Conservation (phyloP, 2,329 filamentous ascomycete species). For the Pseudocercospora ulei region DNA sequence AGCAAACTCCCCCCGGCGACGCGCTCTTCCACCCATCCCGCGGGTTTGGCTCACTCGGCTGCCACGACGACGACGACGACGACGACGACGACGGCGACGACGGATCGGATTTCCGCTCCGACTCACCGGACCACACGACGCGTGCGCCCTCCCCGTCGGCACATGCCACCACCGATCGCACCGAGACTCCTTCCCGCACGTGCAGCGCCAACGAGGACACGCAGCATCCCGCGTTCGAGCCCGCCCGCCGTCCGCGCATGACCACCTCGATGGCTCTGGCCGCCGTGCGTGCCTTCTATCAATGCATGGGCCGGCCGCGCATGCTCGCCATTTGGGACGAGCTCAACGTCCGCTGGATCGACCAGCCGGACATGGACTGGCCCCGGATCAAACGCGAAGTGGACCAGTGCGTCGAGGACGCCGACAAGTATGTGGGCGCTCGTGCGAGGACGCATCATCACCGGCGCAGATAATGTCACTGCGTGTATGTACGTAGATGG, state of each 20-base stretch:
- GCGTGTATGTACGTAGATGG: too few species aligned
- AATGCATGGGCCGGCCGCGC: conserved; percentile 46
- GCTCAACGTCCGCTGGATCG: conserved; percentile 36
- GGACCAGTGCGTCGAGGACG: conserved; percentile 6
- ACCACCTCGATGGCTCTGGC: conserved; percentile 49
- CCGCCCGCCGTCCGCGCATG: neutral
- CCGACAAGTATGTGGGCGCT: conserved; percentile 2
- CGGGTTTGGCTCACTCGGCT: neutral
- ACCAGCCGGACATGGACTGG: conserved; percentile 29
- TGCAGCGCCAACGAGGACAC: conserved; percentile 3
- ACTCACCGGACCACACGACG: too few species aligned
- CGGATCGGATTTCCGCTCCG: too few species aligned
- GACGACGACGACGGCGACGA: neutral
- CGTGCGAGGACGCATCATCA: too few species aligned
- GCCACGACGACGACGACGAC: neutral
- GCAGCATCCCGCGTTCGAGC: conserved; percentile 1
- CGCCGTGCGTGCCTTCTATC: conserved; percentile 54
- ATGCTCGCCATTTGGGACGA: conserved; percentile 49
- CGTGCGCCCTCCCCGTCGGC: too few species aligned
- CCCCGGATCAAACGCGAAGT: conserved; percentile 13
- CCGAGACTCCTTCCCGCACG: neutral
- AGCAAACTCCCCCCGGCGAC: neutral
- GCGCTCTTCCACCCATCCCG: neutral
- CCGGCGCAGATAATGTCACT: too few species aligned
- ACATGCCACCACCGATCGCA: neutral